Base-by-base conservation (phyloP, 352 stramenopile genomes). In the Phytophthora palmivora region DNA sequence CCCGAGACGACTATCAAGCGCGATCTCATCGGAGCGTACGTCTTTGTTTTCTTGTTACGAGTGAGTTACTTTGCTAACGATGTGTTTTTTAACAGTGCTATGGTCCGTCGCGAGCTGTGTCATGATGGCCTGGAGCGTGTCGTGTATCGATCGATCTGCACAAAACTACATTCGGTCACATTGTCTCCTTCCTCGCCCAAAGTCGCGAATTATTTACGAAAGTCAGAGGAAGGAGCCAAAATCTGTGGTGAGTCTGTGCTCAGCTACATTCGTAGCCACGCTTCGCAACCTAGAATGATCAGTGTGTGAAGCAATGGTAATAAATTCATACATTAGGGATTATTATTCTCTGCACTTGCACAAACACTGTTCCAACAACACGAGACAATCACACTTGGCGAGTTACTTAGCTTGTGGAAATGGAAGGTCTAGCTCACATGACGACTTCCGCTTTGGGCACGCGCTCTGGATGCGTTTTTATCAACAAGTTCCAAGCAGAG, bases 401-500 rank as follows among this genome's bases (percentile, higher is more conserved):
- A 45, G n/a, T n/a, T 45, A 0, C 38, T 47, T 16, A 28, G 24
- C 24, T 28, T 28, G 24, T 28, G 15, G 42, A 46, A 38, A 38
- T 38, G 2, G 18, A 14, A 59, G 2, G 16, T 22, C n/a, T 47
- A 54, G 45, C 14, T 76, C 58, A 76, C 18, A 68, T 43, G 44
- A 76, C 62, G 45, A 76, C 44, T 58, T 70, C 53, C 2, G 68
- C 58, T 47, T 62, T 66, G 4, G 52, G 58, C 6, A 62, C 30
- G 26, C 68, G 68, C 37, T 76, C 51, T 21, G 81, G 81, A 45
- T 88, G 67, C 30, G 75, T 86, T 59, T 86, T 85, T 37, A 70
- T 47, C 60, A 90, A 53, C 62, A 86, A 67, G 15, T 88, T 78
- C 50, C 77, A 79, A 7, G 82, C 76, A 8, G 82, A 91, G 7